Conservation (phyloP, 257 asterid genomes). For the Thymus quinquecostatus region DNA sequence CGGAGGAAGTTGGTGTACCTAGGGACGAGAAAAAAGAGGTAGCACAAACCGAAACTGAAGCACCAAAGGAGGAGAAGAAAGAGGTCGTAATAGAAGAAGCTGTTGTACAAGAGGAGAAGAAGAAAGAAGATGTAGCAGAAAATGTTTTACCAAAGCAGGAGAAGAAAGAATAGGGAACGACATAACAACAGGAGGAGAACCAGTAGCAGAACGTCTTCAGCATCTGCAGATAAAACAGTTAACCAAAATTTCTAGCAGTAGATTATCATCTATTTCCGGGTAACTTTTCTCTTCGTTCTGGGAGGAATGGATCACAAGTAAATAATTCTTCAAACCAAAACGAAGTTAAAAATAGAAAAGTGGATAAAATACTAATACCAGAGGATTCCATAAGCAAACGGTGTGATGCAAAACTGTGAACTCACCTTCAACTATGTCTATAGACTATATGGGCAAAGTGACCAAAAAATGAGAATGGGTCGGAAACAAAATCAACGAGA, state of each 20-base stretch:
- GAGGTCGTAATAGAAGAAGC: not conserved
- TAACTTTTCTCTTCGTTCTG: no score
- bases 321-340: no score
- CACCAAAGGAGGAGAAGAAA: not conserved
- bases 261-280: no score
- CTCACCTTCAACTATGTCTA: conserved; percentile 7
- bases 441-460: no score
- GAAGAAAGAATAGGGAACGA: conserved; percentile 12
- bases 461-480: no score
- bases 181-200: no score
- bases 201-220: conserved; percentile 27
- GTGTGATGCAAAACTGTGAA: conserved; percentile 25
- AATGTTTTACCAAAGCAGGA: conserved; percentile 25
- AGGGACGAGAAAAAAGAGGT: not conserved
- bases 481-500: no score
- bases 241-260: not conserved
- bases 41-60: not conserved
- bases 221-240: conserved; percentile 23
- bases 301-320: no score
- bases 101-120: not conserved
- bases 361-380: no score
- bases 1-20: not conserved
- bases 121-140: not conserved
- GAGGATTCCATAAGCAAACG: not conserved
- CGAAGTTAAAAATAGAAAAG: no score